Percentiles rank a stretch among this genome's conserved stretches.
These are phyloP conservation scores for Lactarius akahatsu DNA, from an alignment of 768 basidiomycete species.

Conservation along the genomic window DNA sequence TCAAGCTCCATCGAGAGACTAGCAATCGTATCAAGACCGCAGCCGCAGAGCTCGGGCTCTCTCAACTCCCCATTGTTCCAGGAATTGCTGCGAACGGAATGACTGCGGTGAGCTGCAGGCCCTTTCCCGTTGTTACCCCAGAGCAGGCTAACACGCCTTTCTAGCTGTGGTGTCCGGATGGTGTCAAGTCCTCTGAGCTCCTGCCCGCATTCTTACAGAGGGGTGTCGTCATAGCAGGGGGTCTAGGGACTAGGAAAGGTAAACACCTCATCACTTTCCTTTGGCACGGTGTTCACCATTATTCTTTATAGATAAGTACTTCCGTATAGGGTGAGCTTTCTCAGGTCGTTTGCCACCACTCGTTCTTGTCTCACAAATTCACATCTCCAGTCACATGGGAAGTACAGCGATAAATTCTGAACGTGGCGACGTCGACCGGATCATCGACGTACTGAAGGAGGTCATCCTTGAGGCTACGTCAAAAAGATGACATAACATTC, in stretches of 20 bases:
- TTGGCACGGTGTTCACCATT: constrained; percentile 21
- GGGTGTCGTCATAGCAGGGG: constrained; percentile 82
- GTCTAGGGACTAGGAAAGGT: constrained; percentile 43
- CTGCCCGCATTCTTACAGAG: constrained; percentile 69
- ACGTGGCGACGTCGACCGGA: constrained; percentile 73
- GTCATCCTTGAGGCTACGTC: constrained; percentile 44
- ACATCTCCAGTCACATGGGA: constrained; percentile 76
- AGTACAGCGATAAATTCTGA: constrained; percentile 67
- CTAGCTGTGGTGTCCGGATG: constrained; percentile 82
- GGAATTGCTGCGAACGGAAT: constrained; percentile 86
- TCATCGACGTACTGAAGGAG: constrained; percentile 65
- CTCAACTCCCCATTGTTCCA: constrained; percentile 61
- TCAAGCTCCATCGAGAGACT: constrained; percentile 69
- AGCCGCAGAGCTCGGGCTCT: constrained; percentile 66
- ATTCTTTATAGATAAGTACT: constrained; percentile 66
- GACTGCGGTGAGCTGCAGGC: constrained; percentile 63
- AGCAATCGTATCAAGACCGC: constrained; percentile 68
- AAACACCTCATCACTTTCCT: constrained; percentile 6
- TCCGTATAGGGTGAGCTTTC: constrained; percentile 73
- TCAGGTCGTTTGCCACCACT: constrained; percentile 11
- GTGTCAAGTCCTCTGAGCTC: constrained; percentile 72
- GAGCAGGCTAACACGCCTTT: not conserved
- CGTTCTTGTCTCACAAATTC: constrained; percentile 4
- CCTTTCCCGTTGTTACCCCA: not conserved
- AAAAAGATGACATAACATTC: not conserved